Base-by-base conservation (phyloP, 1,139 yeast species). In the Zhuliangozyma blackwelliae region DNA sequence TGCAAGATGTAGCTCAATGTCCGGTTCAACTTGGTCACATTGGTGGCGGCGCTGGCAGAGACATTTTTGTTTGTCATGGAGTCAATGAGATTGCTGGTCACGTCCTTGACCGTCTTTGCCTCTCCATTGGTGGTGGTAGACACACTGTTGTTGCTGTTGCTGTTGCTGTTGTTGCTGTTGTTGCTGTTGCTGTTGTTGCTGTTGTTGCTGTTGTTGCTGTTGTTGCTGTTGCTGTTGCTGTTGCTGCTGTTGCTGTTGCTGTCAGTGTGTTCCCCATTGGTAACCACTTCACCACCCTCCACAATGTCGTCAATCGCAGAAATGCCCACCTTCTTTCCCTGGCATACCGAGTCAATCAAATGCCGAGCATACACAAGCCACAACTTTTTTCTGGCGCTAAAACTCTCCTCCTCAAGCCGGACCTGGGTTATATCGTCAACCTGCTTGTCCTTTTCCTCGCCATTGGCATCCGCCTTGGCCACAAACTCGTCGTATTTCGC, bases 361-460 rank as follows among this genome's bases (percentile, higher is more conserved):
- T 75, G 75, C 36, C 69, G 67, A 0, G 95, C 77, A 42, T 85
- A 82, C 48, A 72, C 72, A 29, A 85, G 53, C 96, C 97, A 87
- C 37, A 90, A 61, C 36, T 73, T 72, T 57, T 86, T 87, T 39
- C 92, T 75, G 32, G 76, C 56, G 20, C 71, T 68, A 32, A 59
- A 68, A 23, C 52, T 57, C 37, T 56, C 61, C 31, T 63, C 68
- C 39, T 63, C 68, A 10, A 66, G 47, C 32, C 56, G 58, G 19
- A 61, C 59, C 37, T 49, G 52, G 29, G 41, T 40, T 28, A 39
- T 40, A 13, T 43, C 37, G 16, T 16, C 16, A 16, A 3, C 16
- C 4, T 16, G 16, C 4, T 16, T 16, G 16, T 16, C 16, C 16
- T 16, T 16, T 5, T 47, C 41, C 25, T 40, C 39, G 9, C 37